Evolutionary conservation across 2,329 filamentous ascomycete genomes (phyloP).

Genomic region (Penicillium sp.): DNA sequence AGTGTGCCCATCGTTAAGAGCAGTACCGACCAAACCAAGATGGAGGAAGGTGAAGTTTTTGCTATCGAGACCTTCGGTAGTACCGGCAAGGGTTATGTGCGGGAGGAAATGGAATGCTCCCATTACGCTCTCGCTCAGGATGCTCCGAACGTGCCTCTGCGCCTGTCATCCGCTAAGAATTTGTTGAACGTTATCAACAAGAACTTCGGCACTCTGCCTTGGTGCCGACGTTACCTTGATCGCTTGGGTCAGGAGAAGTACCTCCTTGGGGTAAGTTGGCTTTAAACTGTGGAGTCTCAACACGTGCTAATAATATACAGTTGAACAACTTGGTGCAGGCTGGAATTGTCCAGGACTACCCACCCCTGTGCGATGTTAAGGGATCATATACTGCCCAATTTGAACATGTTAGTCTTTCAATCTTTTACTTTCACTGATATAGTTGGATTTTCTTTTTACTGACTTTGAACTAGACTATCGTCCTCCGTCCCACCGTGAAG

Average conservation of each 20-base stretch:
- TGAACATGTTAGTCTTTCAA: conserved; percentile 74
- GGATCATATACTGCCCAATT: conserved; percentile 93
- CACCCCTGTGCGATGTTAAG: conserved; percentile 87
- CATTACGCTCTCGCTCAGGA: conserved; percentile 81
- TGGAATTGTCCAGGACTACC: conserved; percentile 88
- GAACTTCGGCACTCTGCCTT: conserved; percentile 92
- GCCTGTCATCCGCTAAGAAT: conserved; percentile 80
- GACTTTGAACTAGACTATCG: conserved; percentile 62
- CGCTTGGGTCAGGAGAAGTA: conserved; percentile 95
- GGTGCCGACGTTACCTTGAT: conserved; percentile 88
- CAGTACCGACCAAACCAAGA: conserved; percentile 83
- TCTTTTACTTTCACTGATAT: neutral
- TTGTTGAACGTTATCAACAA: conserved; percentile 89
- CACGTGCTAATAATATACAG: conserved; percentile 45
- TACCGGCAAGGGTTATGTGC: conserved; percentile 85
- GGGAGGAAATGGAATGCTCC: conserved; percentile 84
- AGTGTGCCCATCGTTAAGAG: conserved; percentile 92
- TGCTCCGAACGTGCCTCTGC: conserved; percentile 74
- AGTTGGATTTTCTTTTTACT: conserved; percentile 16
- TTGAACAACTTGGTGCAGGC: conserved; percentile 82
- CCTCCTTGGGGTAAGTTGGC: conserved; percentile 72
- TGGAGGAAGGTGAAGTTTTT: conserved; percentile 96
- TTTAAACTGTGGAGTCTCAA: neutral
- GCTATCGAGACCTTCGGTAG: conserved; percentile 96
- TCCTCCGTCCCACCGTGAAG: conserved; percentile 79